Evolutionary conservation across 768 basidiomycete genomes (phyloP).

Genomic region (Tephrocybe sp.): DNA sequence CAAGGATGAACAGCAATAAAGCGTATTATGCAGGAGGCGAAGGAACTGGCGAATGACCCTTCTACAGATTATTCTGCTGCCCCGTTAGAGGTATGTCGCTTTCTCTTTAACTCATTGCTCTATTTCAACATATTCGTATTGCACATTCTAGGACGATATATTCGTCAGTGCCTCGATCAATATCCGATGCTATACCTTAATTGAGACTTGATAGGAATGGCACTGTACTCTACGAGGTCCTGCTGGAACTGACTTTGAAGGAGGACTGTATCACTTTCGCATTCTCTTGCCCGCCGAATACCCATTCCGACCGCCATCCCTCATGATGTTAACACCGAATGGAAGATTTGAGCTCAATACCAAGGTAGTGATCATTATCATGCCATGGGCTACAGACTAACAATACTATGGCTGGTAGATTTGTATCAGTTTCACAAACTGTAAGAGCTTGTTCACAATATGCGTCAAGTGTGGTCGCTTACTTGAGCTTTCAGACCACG

Average conservation of each 20-base stretch:
- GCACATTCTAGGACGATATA: constrained; percentile 67
- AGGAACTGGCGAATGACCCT: constrained; percentile 82
- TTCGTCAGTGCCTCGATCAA: constrained; percentile 54
- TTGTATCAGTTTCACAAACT: constrained; percentile 90
- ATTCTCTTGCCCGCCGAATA: constrained; percentile 90
- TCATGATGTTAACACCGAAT: constrained; percentile 94
- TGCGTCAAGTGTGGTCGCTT: constrained; percentile 5
- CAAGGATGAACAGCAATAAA: constrained; percentile 70
- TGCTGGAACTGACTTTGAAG: constrained; percentile 85
- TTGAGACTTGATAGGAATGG: constrained; percentile 61
- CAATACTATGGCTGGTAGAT: constrained; percentile 46
- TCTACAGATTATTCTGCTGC: constrained; percentile 87
- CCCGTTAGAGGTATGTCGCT: constrained; percentile 60
- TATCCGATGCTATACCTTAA: constrained; percentile 11
- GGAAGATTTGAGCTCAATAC: constrained; percentile 97
- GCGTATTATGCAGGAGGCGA: constrained; percentile 95
- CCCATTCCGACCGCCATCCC: constrained; percentile 93
- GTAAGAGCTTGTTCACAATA: constrained; percentile 39
- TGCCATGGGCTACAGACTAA: neutral
- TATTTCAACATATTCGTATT: constrained; percentile 7
- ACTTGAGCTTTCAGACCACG: constrained; percentile 62
- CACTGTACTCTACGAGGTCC: constrained; percentile 96
- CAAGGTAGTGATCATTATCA: constrained; percentile 51
- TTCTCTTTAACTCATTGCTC: neutral
- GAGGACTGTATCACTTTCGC: constrained; percentile 94